Evolutionary conservation across 176 grass and related monocot species (phyloP), one percentile per base, ranked within the genome.

Genomic region (Saccharum officinarum): DNA sequence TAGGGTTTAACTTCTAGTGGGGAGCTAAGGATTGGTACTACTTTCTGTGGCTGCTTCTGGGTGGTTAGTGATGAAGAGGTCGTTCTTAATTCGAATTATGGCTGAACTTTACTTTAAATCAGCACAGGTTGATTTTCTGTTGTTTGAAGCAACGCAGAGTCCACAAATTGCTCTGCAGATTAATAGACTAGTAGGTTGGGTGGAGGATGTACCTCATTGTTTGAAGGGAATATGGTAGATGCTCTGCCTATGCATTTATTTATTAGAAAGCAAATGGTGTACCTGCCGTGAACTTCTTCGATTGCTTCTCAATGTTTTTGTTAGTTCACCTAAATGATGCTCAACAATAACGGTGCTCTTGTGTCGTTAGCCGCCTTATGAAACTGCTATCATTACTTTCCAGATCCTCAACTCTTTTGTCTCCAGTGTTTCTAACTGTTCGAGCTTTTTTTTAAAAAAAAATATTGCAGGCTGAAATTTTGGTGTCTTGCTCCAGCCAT

Each of bases 391-490:
- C 30, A 2, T 14, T 67, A 50, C 47, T 34, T 45, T 64, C 4
- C 57, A 26, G 25, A 25, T 3, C 6, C 4, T 38, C 23, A n/a
- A 2, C 52, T 4, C 2, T 73, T 52, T 11, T 69, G 1, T 59
- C 4, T 40, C 14, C 37, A 8, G 2, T 16, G 46, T 90, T 31
- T 75, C 37, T 80, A 25, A 84, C 39, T 80, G 15, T 87, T 50
- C 38, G 18, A 36, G 17, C 33, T 73, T 47, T 54, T 5, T 4
- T 14, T 12, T 6, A 3, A 11, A 20, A 11, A 15, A 57, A 55
- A 0, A 59, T 0, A 75, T 75, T 71, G 70, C 69, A 87, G 85
- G 50, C 37, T 54, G 18, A 70, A 80, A 64, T 76, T 73, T 67
- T 30, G 26, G 41, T 37, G 69, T 7, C 4, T 68, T 69, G 54